Evolutionary conservation across 352 stramenopile genomes (phyloP).

Genomic region (Pythium coloratum): DNA sequence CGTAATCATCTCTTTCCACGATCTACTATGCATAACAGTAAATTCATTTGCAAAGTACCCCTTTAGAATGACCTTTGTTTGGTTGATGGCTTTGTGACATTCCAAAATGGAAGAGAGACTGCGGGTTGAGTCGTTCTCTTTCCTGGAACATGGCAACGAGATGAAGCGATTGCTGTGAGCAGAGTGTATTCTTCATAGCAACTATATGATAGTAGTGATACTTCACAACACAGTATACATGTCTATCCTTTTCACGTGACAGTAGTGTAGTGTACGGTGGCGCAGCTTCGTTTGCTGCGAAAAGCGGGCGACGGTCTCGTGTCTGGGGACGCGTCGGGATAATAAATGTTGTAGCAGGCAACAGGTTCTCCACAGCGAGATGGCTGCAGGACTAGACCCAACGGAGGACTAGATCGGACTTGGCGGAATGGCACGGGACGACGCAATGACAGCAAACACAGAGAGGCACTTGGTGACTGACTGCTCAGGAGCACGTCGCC

Average conservation of each 20-base stretch:
- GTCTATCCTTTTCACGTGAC: not conserved
- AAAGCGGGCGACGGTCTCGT: not conserved
- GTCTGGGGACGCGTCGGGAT: not conserved
- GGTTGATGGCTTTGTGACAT: no score
- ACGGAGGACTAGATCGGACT: not conserved
- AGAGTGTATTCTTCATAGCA: not conserved
- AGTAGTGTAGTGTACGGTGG: not conserved
- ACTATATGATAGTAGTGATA: not conserved
- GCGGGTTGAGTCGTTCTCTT: not conserved
- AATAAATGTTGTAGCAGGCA: slow-evolving; percentile 4
- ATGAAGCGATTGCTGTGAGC: not conserved
- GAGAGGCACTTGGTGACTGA: not conserved
- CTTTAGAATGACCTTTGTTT: no score
- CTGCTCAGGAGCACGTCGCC: slow-evolving; percentile 20
- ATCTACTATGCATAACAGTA: not conserved
- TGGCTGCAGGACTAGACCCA: not conserved
- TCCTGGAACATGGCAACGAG: not conserved
- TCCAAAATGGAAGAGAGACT: not conserved
- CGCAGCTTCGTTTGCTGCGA: slow-evolving; percentile 5
- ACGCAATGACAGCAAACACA: not conserved
- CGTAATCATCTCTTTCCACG: slow-evolving; percentile 1
- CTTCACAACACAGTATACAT: not conserved
- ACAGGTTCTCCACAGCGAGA: not conserved
- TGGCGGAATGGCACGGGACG: not conserved
- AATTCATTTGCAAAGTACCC: not conserved